Conservation (phyloP, 106 monocot genomes). For the Hemerocallis citrina region DNA sequence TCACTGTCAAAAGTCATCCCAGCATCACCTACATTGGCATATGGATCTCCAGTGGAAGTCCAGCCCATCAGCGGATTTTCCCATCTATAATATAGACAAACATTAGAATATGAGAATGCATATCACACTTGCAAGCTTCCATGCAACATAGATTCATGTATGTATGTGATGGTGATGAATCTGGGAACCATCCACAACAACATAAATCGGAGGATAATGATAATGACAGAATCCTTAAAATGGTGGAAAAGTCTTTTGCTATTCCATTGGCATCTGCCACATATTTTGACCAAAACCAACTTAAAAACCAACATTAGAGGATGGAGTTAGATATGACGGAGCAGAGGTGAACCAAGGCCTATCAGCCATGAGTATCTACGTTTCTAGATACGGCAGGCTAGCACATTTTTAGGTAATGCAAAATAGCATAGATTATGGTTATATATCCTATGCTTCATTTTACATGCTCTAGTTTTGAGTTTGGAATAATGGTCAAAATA, state of each 20-base stretch:
- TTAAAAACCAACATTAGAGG: background rate
- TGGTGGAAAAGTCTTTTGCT: background rate
- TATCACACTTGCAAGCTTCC: background rate
- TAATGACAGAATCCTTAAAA: background rate
- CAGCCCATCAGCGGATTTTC: constrained; percentile 99
- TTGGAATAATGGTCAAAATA: background rate
- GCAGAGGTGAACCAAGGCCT: background rate
- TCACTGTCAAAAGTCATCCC: constrained; percentile 69
- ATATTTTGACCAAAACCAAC: background rate
- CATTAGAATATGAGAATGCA: background rate
- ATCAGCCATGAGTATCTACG: background rate
- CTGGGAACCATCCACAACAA: background rate
- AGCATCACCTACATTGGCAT: constrained; percentile 96
- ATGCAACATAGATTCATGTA: background rate
- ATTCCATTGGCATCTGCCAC: background rate
- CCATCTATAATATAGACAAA: constrained; percentile 51
- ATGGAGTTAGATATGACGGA: background rate
- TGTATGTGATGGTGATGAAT: background rate
- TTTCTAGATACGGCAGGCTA: too few species aligned
- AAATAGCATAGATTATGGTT: too few species aligned
- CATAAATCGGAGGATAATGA: background rate
- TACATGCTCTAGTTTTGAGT: too few species aligned
- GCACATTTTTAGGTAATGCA: too few species aligned
- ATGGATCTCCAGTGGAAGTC: constrained; percentile 99
- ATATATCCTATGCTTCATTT: too few species aligned